phyloP scores from a whole-genome alignment of 805 yeast species.

The Wickerhamomyces strasburgensis region DNA sequence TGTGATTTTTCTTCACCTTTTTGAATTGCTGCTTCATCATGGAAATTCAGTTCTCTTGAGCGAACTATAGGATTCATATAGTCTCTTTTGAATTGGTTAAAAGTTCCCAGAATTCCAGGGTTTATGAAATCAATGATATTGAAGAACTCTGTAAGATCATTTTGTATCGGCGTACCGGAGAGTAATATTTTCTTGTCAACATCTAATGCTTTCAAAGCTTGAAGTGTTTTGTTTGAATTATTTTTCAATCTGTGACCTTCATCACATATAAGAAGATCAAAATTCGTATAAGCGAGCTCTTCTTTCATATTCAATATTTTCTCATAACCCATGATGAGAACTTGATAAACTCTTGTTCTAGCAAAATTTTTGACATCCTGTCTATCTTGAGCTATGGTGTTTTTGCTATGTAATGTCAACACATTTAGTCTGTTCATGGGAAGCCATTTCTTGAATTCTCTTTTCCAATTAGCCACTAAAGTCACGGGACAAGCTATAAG shows the following conservation, averaged over 20 bases:
- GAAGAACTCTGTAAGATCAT: conserved; percentile 79
- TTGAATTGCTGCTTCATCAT: conserved; percentile 41
- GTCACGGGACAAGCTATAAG: conserved; percentile 91
- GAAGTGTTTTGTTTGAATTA: conserved; percentile 63
- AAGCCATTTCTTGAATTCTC: conserved; percentile 90
- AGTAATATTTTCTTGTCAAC: conserved; percentile 53
- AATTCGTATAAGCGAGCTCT: conserved; percentile 37
- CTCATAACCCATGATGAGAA: conserved; percentile 85
- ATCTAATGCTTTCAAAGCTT: conserved; percentile 42
- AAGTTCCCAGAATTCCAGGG: conserved; percentile 73
- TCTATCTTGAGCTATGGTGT: too few species aligned
- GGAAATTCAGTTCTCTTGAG: conserved; percentile 63
- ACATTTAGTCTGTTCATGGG: too few species aligned
- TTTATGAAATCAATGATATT: conserved; percentile 81
- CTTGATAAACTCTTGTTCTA: conserved; percentile 69
- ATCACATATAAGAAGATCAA: conserved; percentile 77
- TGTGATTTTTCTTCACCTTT: conserved; percentile 58
- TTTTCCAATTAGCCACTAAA: conserved; percentile 78
- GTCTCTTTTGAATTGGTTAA: conserved; percentile 51
- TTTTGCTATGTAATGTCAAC: conserved; percentile 52
- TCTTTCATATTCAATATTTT: conserved; percentile 56
- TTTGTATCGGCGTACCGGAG: conserved; percentile 93
- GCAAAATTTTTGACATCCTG: conserved; percentile 31
- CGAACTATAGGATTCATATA: conserved; percentile 74
- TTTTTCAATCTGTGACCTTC: conserved; percentile 92